These are phyloP conservation scores for Yarrowia sp. DNA, from an alignment of 805 yeast genomes.

Conservation along the genomic window DNA sequence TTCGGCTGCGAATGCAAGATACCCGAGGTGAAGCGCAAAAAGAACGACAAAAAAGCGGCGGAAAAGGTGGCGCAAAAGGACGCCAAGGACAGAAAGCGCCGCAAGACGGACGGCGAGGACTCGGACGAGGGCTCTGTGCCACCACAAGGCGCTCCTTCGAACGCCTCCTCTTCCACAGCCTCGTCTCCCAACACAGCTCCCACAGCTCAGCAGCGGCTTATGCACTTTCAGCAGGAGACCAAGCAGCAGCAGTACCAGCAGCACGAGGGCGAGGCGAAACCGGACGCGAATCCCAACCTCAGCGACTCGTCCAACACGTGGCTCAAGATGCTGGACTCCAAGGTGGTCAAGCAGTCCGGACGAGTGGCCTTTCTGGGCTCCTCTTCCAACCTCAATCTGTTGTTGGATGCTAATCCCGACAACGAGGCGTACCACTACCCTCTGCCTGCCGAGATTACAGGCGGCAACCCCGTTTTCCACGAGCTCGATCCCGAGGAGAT, in stretches of 20 bases:
- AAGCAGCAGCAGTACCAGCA: conserved; percentile 21
- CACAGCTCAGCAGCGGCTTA: conserved; percentile 13
- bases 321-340: conserved; percentile 21
- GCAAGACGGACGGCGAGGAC: conserved; percentile 22
- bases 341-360: conserved; percentile 31
- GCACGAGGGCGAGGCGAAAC: conserved; percentile 6
- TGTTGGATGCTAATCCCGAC: conserved; percentile 46
- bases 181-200: conserved; percentile 11
- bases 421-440: conserved; percentile 47
- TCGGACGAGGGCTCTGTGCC: conserved; percentile 18
- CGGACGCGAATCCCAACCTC: conserved; percentile 17
- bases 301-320: conserved; percentile 25
- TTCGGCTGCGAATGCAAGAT: conserved; percentile 26
- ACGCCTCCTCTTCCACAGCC: conserved; percentile 13
- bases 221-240: conserved; percentile 11
- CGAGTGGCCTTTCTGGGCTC: conserved; percentile 52
- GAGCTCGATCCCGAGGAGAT: conserved; percentile 58
- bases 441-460: conserved; percentile 31
- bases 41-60: conserved; percentile 22
- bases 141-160: neutral
- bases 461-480: conserved; percentile 35
- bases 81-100: neutral
- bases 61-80: neutral
- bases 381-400: conserved; percentile 49
- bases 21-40: conserved; percentile 23